These are phyloP conservation scores for Candida tropicalis DNA, from an alignment of 1,139 yeast genomes.

Conservation along the genomic window DNA sequence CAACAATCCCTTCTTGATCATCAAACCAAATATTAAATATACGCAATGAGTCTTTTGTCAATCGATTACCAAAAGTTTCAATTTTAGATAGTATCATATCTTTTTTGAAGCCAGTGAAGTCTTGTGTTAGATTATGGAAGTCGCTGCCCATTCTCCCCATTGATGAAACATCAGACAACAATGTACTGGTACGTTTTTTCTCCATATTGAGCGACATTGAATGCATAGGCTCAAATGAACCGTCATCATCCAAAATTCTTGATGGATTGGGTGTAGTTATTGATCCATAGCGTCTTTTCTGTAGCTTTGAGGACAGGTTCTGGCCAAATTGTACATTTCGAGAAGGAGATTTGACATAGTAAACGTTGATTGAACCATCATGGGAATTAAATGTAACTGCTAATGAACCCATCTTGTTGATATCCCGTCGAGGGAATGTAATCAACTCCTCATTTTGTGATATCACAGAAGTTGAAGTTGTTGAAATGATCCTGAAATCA, in stretches of 20 bases:
- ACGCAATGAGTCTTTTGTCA: constrained; percentile 35
- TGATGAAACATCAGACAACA: constrained; percentile 57
- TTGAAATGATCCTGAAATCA: constrained; percentile 66
- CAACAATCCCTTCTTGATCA: constrained; percentile 61
- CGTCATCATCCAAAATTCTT: constrained; percentile 45
- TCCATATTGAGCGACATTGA: constrained; percentile 45
- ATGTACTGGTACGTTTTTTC: constrained; percentile 55
- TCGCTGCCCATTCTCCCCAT: constrained; percentile 64
- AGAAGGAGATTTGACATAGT: constrained; percentile 52
- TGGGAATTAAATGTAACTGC: constrained; percentile 56
- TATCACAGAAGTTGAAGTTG: constrained; percentile 71
- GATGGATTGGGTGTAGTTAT: constrained; percentile 46
- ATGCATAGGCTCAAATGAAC: constrained; percentile 20
- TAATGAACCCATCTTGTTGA: constrained; percentile 37
- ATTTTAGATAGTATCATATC: constrained; percentile 70
- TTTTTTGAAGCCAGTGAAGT: constrained; percentile 46
- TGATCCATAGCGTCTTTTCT: constrained; percentile 25
- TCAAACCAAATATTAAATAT: constrained; percentile 48
- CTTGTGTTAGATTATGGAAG: constrained; percentile 27
- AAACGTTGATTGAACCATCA: constrained; percentile 48
- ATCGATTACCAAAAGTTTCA: constrained; percentile 27
- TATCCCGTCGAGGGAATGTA: constrained; percentile 46
- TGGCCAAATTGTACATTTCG: constrained; percentile 20
- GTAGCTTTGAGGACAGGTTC: constrained; percentile 15
- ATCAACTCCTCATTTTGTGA: constrained; percentile 59